Conservation (phyloP, 805 yeast species). For the Teunomyces gatunensis region DNA sequence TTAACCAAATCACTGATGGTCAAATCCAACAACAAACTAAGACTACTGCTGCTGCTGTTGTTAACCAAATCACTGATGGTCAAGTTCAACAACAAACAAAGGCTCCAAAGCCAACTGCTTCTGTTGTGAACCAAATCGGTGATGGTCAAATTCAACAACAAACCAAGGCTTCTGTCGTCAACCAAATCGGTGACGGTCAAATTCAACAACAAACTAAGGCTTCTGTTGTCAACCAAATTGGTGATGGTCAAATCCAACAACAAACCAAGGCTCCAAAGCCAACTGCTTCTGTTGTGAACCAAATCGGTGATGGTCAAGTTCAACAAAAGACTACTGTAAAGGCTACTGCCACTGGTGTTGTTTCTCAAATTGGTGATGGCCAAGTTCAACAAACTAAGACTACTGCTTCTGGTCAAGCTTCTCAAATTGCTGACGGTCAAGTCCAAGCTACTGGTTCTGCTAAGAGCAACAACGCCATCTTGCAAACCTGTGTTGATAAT, state of each 20-base stretch:
- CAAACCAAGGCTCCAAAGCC: conserved; percentile 24
- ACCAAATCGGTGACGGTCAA: conserved; percentile 38
- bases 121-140: conserved; percentile 19
- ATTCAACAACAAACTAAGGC: conserved; percentile 21
- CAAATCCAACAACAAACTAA: conserved; percentile 30
- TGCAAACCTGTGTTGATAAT: conserved; percentile 19
- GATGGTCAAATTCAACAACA: conserved; percentile 32
- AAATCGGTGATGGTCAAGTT: conserved; percentile 50
- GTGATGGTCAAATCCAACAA: conserved; percentile 32
- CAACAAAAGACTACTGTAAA: conserved; percentile 30
- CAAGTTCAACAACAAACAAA: conserved; percentile 30
- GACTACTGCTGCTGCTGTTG: conserved; percentile 18
- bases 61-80: conserved; percentile 32
- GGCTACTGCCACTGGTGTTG: conserved; percentile 25
- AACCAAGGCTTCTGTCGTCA: conserved; percentile 24
- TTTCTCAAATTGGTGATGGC: conserved; percentile 40
- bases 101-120: conserved; percentile 12
- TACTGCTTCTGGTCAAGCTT: conserved; percentile 16
- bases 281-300: conserved; percentile 28
- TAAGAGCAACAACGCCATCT: conserved; percentile 5
- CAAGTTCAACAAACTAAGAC: conserved; percentile 30
- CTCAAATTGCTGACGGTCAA: conserved; percentile 32
- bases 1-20: conserved; percentile 30
- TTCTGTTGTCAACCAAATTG: conserved; percentile 18
- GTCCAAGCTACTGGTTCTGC: conserved; percentile 18